Conservation (phyloP, 2,329 filamentous ascomycete species). For the Diaporthe eres region DNA sequence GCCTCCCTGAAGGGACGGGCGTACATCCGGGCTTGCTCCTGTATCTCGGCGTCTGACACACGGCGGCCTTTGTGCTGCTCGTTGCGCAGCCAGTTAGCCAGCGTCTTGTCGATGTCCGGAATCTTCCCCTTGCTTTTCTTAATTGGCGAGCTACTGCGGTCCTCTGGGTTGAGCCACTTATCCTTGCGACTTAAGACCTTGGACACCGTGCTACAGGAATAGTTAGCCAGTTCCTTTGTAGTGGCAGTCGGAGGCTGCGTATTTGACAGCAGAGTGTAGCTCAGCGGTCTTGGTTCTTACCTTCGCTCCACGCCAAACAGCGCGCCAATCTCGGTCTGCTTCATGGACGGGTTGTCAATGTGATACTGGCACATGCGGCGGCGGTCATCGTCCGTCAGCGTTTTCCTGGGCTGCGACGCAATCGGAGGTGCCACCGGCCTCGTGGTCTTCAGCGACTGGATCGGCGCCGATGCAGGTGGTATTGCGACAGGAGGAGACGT, state of each 20-base stretch:
- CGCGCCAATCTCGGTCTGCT: constrained; percentile 96
- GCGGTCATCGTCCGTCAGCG: constrained; percentile 91
- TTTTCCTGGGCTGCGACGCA: constrained; percentile 81
- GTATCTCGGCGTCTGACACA: constrained; percentile 84
- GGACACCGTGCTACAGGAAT: constrained; percentile 85
- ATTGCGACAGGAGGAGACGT: constrained; percentile 72
- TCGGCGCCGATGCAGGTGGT: constrained; percentile 66
- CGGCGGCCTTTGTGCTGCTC: constrained; percentile 81
- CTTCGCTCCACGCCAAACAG: constrained; percentile 98
- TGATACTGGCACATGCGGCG: constrained; percentile 95
- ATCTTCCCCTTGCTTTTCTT: constrained; percentile 88
- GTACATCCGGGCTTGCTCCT: constrained; percentile 87
- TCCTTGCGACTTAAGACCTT: constrained; percentile 96
- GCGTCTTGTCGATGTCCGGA: constrained; percentile 91
- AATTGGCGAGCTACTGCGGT: constrained; percentile 82
- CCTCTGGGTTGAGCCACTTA: constrained; percentile 88
- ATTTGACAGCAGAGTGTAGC: not conserved
- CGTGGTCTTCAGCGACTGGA: constrained; percentile 64
- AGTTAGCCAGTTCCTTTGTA: not conserved
- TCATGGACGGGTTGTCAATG: constrained; percentile 88
- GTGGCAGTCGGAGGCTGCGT: not conserved
- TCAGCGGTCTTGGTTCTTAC: constrained; percentile 64
- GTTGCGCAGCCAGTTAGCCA: constrained; percentile 89
- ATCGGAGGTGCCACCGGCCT: constrained; percentile 60
- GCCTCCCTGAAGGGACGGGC: constrained; percentile 77